Percentiles rank a stretch among this genome's conserved stretches.
These are phyloP conservation scores for Strobilomyces dryophilus DNA, from an alignment of 768 basidiomycete species.

Conservation along the genomic window DNA sequence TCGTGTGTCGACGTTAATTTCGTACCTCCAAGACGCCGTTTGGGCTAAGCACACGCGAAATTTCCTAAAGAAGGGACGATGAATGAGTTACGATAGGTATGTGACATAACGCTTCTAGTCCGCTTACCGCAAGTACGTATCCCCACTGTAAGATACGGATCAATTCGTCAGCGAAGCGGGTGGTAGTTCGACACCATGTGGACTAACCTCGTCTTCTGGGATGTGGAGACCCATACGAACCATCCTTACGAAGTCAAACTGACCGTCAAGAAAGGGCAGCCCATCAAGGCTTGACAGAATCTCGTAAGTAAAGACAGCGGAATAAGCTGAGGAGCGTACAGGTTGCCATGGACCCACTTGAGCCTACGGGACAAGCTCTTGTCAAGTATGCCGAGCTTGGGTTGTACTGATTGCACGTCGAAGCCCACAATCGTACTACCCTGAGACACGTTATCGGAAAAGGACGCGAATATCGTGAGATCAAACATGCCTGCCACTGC, in stretches of 20 bases:
- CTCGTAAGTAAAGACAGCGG: constrained; percentile 3
- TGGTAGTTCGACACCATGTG: not conserved
- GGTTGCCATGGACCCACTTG: constrained; percentile 63
- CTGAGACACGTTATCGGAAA: constrained; percentile 30
- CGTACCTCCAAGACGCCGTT: constrained; percentile 62
- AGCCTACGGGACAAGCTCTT: constrained; percentile 46
- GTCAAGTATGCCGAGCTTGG: constrained; percentile 36
- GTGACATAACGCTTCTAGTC: constrained; percentile 2
- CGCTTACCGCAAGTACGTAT: constrained; percentile 54
- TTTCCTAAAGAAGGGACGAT: constrained; percentile 44
- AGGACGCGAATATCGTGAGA: not conserved
- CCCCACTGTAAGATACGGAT: constrained; percentile 48
- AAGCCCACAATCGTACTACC: constrained; percentile 54
- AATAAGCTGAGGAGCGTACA: constrained; percentile 39
- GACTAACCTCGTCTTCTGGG: constrained; percentile 65
- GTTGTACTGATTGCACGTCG: constrained; percentile 54
- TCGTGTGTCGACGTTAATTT: not conserved
- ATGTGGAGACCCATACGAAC: constrained; percentile 61
- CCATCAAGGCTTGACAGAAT: constrained; percentile 50
- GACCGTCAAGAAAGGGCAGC: constrained; percentile 51
- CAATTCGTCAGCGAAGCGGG: constrained; percentile 13
- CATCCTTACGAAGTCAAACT: constrained; percentile 67
- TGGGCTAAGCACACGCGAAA: constrained; percentile 59
- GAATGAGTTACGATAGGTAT: constrained; percentile 13
- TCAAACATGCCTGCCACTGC: constrained; percentile 53